phyloP scores from a whole-genome alignment of 345 rosid genomes.

The Pseudoturritis turrita region DNA sequence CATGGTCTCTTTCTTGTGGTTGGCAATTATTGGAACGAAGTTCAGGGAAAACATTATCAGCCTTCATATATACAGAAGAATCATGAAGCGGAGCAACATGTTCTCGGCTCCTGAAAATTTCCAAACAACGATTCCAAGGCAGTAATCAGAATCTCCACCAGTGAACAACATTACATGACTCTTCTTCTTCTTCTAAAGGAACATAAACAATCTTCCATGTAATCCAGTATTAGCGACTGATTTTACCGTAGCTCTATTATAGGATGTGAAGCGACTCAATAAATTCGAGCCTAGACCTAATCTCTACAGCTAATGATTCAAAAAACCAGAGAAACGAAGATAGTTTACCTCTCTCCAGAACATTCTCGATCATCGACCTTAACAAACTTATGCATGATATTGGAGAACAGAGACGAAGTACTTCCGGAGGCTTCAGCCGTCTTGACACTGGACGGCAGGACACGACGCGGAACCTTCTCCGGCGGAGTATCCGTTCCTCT shows the following conservation, averaged over 20 bases:
- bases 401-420: conserved; percentile 67
- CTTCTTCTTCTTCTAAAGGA: not conserved
- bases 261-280: not conserved
- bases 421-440: conserved; percentile 31
- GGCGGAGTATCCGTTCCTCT: conserved; percentile 85
- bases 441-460: conserved; percentile 40
- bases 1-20: conserved; percentile 27
- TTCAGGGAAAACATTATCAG: conserved; percentile 12
- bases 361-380: conserved; percentile 45
- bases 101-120: conserved; percentile 39
- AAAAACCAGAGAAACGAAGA: not conserved
- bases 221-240: not conserved
- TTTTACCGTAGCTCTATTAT: not conserved
- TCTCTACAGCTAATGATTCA: not conserved
- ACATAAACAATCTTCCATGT: not conserved
- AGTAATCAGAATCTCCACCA: not conserved
- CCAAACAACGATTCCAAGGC: not conserved
- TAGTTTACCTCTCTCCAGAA: conserved; percentile 42
- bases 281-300: not conserved
- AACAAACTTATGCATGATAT: conserved; percentile 83
- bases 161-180: not conserved
- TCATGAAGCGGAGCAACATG: conserved; percentile 11
- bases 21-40: conserved; percentile 19
- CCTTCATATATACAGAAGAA: conserved; percentile 26
- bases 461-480: conserved; percentile 79